Conservation (phyloP, 176 grass and related monocot species). For the Triticum aestivum region DNA sequence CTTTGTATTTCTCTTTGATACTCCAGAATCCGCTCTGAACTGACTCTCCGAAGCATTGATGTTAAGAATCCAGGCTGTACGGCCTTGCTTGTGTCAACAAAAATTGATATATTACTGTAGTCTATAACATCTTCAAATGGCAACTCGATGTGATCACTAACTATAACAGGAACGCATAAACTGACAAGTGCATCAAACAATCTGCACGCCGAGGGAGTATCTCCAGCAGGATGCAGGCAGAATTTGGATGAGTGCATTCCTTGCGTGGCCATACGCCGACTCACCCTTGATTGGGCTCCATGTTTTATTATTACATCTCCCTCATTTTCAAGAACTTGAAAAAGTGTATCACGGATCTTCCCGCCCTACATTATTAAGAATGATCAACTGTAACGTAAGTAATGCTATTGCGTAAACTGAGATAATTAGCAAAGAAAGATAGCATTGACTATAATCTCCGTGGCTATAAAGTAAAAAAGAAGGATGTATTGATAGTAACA, state of each 20-base stretch:
- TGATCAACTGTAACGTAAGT: not conserved
- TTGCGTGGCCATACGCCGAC: conserved; percentile 64
- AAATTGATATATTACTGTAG: conserved; percentile 82
- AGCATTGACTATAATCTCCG: not conserved
- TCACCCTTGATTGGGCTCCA: conserved; percentile 77
- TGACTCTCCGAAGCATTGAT: conserved; percentile 58
- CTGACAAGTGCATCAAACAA: conserved; percentile 85
- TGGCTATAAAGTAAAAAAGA: not conserved
- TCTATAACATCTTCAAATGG: conserved; percentile 89
- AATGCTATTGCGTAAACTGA: conserved; percentile 4
- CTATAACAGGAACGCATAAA: conserved; percentile 77
- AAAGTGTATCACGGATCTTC: conserved; percentile 75
- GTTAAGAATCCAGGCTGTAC: conserved; percentile 67
- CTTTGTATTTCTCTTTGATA: conserved; percentile 88
- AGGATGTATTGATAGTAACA: not conserved
- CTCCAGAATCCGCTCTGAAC: conserved; percentile 58
- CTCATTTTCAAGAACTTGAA: conserved; percentile 83
- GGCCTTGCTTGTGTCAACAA: conserved; percentile 70
- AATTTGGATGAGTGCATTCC: conserved; percentile 94
- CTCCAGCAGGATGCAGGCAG: conserved; percentile 92
- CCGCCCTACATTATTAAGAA: conserved; percentile 58
- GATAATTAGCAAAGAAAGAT: not conserved
- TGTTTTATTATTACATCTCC: conserved; percentile 83
- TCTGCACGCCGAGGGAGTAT: conserved; percentile 76
- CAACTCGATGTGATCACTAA: conserved; percentile 72